Base-by-base conservation (phyloP, 768 basidiomycete genomes). In the Exidia glandulosa region DNA sequence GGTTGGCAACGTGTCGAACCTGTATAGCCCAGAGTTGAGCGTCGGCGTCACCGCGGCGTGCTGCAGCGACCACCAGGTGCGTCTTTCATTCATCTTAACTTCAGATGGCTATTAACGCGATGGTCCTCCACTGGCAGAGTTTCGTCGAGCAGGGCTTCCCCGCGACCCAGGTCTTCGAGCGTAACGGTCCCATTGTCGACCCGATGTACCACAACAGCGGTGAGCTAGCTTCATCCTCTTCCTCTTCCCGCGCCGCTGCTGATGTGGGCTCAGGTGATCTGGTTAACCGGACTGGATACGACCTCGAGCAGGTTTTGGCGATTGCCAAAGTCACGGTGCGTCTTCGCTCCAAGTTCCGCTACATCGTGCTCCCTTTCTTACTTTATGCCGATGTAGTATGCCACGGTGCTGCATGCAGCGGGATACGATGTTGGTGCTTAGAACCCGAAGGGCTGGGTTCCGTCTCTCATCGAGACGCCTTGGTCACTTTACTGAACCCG, bases 11-110 rank as follows among this genome's bases (percentile, higher is more conserved):
- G 67, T 94, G 2, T 86, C 90, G 16, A 76, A 75, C 3, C 78
- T 95, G 45, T 95, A 95, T 69, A 87, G 86, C 63, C 89, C 88
- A 6, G 88, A 92, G 68, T 74, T 91, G 29, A 77, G 69, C 1
- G 83, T 92, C 36, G 89, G 88, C 30, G 79, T 76, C 60, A 84
- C 87, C 0, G 65, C 82, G 6, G 90, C 82, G 30, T 96, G 93
- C 72, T 96, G 94, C 74, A 93, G 90, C 65, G 94, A 94, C 66
- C 90, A 95, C 68, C 89, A n/a, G n/a, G n/a, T n/a, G 91, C 57
- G 72, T 63, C 4, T 33, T 19, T 32, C 13, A 19, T 2, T 36
- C 29, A 27, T 32, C 27, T 29, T 47, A 12, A 36, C 31, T 33
- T 2, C 37, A 3, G 23, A 9, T 52, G 32, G 19, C 32, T 47